Evolutionary conservation across 192 early-diverging fungal species (phyloP), one percentile per base, ranked within the genome.

Genomic region (Umbelopsis vinacea): DNA sequence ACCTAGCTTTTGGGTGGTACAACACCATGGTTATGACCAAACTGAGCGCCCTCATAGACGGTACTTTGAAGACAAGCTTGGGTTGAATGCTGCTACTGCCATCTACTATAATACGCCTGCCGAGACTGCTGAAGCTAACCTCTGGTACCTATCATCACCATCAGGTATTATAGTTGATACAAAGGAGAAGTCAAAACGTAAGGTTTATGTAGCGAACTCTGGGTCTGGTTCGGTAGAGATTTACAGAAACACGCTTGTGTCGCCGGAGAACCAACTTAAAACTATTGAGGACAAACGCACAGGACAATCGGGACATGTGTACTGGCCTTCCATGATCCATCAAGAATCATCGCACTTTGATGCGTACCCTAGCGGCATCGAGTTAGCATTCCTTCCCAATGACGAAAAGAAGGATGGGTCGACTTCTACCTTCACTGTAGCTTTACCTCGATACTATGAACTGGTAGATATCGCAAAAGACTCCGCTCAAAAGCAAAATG

Each of bases 331-430:
- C 14, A 70, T 70, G 69, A 50, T 70, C 29, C 21, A 40, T 54
- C 24, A 53, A 23, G 69, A 53, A 38, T 46, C 46, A 40, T 17
- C 26, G 33, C 33, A 70, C 21, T 24, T 21, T 5, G 53, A 50
- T 37, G 57, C 11, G 14, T 45, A 60, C 50, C 52, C 68, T n/a
- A 26, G 22, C 15, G 74, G 71, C 4, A 23, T 70, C 43, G 76
- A 57, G 43, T 40, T 63, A 35, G 68, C 48, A 19, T 52, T 75
- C n/a, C 67, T 79, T 60, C 63, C 70, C 46, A 38, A 67, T 43
- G 78, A 81, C 17, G 69, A 52, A 19, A 15, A 63, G 17, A 29
- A 29, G 4, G 57, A 29, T 63, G 33, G 57, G 15, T 63, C 57
- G 2, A 63, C 24, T 29, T 12, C 57, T 6, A 37, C 19, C 6